Evolutionary conservation across 2,329 filamentous ascomycete species (phyloP), one percentile per base, ranked within the genome.

Genomic region (Penicillium brevicompactum): DNA sequence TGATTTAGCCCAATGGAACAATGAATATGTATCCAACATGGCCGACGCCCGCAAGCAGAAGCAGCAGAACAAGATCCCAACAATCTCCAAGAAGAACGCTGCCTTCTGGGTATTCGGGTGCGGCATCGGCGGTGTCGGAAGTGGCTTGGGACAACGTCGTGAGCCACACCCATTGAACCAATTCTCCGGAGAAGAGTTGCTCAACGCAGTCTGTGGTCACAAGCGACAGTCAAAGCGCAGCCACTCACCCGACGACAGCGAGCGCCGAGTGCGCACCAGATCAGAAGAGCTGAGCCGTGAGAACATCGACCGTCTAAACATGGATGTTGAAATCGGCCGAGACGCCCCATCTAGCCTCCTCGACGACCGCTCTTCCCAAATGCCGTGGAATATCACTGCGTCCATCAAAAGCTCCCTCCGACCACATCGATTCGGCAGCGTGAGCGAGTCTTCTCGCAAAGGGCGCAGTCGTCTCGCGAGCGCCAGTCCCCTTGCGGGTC

Each of bases 311-410:
- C 38, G 46, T 22, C 56, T 40, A 49, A 55, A 44, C 34, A 58
- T 78, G 59, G 82, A 82, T 8, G 71, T 88, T 18, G 91, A 95
- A 70, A 72, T 90, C 22, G 89, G 87, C 18, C 85, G 90, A 73
- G 84, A 90, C 41, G 88, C 84, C 1, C 83, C 80, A 0, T 81
- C 84, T 0, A 82, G 84, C 7, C 81, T 94, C 50, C 84, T 85
- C 4, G 89, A 95, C 55, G 83, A 87, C 50, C 82, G 83, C 27
- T 84, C 84, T 22, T 84, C 82, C 4, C 75, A 81, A n/a, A 85
- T 89, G 80, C 87, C 87, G 10, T 90, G 87, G 87, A 89, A 89
- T 60, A 74, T 82, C 43, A 83, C 79, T 7, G 79, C 82, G 3
- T 85, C 83, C 2, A 66, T 80, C 4, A 77, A 80, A 49, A 80